Conservation (phyloP, 1,284 basidiomycete genomes). For the Anthracocystis walkeri region DNA sequence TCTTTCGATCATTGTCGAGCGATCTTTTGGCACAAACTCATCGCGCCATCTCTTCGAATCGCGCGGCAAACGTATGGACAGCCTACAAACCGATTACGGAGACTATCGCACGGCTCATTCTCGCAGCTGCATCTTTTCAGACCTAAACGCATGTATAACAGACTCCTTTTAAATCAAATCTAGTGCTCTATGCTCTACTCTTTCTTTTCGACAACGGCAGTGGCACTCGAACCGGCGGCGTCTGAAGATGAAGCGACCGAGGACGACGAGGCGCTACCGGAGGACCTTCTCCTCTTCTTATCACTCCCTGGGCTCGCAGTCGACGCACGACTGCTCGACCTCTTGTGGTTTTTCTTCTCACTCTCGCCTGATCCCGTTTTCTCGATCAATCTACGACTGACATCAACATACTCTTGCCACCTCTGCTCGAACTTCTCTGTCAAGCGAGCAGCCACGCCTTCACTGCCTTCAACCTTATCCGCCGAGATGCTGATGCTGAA, state of each 20-base stretch:
- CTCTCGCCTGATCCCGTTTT: slow-evolving; percentile 24
- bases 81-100: slow-evolving; percentile 36
- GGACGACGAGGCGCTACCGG: slow-evolving; percentile 13
- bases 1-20: slow-evolving; percentile 29
- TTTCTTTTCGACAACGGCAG: neutral
- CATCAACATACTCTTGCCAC: slow-evolving; percentile 47
- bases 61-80: slow-evolving; percentile 8
- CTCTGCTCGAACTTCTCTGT: slow-evolving; percentile 50
- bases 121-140: slow-evolving; percentile 34
- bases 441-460: slow-evolving; percentile 56
- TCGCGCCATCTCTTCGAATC: slow-evolving; percentile 5
- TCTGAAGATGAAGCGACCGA: slow-evolving; percentile 6
- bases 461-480: slow-evolving; percentile 52
- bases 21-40: slow-evolving; percentile 24
- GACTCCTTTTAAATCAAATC: neutral
- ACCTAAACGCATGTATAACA: neutral
- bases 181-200: neutral
- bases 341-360: slow-evolving; percentile 4
- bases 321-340: slow-evolving; percentile 8
- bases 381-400: slow-evolving; percentile 22
- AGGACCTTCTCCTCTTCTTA: slow-evolving; percentile 7
- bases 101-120: slow-evolving; percentile 26
- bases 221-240: neutral
- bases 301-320: neutral
- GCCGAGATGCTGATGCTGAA: slow-evolving; percentile 62